phyloP scores from a whole-genome alignment of 441 rosid genomes.

The Populus hybrid region DNA sequence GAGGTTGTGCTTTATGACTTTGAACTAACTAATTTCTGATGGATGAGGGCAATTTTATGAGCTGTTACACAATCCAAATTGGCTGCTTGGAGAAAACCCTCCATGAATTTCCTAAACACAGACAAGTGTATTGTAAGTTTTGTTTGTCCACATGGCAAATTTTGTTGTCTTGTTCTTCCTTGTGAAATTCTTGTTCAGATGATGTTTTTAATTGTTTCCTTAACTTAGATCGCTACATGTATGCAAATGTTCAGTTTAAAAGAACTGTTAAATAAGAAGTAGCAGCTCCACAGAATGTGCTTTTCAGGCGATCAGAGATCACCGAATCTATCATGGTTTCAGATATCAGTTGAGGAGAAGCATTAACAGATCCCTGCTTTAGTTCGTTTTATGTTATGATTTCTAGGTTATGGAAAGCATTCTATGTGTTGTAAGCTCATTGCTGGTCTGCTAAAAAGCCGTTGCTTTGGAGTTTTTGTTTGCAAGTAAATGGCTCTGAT shows the following conservation, averaged over 20 bases:
- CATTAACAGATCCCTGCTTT: too few relatives aligned
- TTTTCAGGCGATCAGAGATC: too few relatives aligned
- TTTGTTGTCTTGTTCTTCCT: not conserved
- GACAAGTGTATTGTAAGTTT: slow-evolving; percentile 5
- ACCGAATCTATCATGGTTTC: too few relatives aligned
- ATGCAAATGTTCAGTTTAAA: not conserved
- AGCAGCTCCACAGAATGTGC: not conserved
- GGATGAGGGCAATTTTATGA: slow-evolving; percentile 14
- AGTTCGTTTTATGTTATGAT: too few relatives aligned
- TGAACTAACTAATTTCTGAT: slow-evolving; percentile 10
- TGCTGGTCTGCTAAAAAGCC: too few relatives aligned
- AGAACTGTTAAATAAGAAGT: not conserved
- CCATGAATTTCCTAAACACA: not conserved
- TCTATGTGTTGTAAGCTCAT: too few relatives aligned
- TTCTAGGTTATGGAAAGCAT: too few relatives aligned
- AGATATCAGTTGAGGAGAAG: too few relatives aligned
- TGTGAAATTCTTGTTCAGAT: not conserved
- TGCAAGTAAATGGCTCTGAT: too few relatives aligned
- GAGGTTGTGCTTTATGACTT: not conserved
- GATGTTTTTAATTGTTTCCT: not conserved
- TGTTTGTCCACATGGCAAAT: not conserved
- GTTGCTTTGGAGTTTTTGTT: too few relatives aligned
- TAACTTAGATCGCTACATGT: not conserved
- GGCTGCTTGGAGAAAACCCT: slow-evolving; percentile 1
- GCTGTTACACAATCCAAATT: slow-evolving; percentile 20